phyloP scores from a whole-genome alignment of 2,329 filamentous ascomycete genomes.

The Trichoderma koningii region DNA sequence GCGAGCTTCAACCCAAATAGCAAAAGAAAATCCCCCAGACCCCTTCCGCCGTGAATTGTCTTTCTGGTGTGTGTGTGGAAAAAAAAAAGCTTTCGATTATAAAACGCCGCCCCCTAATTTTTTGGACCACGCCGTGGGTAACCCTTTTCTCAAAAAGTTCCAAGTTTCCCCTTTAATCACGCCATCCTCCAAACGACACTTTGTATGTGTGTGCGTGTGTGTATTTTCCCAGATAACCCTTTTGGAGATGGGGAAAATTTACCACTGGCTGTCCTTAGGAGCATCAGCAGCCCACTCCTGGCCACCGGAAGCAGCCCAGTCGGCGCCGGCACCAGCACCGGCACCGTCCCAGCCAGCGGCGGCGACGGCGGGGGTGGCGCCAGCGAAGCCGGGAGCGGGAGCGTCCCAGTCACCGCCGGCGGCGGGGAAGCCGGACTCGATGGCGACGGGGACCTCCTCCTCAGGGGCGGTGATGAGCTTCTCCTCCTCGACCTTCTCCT shows the following conservation, averaged over 20 bases:
- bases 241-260: slow-evolving; percentile 33
- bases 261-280: slow-evolving; percentile 60
- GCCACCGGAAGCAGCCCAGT: slow-evolving; percentile 34
- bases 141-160: neutral
- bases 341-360: slow-evolving; percentile 61
- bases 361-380: slow-evolving; percentile 51
- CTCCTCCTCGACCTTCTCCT: slow-evolving; percentile 95
- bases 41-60: slow-evolving; percentile 6
- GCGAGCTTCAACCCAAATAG: slow-evolving; percentile 56
- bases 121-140: slow-evolving; percentile 28
- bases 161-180: neutral
- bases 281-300: slow-evolving; percentile 68
- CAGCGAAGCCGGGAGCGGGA: slow-evolving; percentile 69
- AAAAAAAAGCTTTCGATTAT: slow-evolving; percentile 30
- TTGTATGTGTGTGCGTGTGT: neutral
- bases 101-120: slow-evolving; percentile 31
- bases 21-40: slow-evolving; percentile 25
- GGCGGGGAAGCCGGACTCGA: slow-evolving; percentile 75
- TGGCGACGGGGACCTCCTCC: slow-evolving; percentile 76
- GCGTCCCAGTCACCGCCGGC: slow-evolving; percentile 82
- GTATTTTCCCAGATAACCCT: neutral
- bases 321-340: slow-evolving; percentile 20
- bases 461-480: slow-evolving; percentile 81
- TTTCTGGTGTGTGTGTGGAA: no score
- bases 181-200: no score